Base-by-base conservation (phyloP, 306 rosid genomes). In the Lupinus albus region DNA sequence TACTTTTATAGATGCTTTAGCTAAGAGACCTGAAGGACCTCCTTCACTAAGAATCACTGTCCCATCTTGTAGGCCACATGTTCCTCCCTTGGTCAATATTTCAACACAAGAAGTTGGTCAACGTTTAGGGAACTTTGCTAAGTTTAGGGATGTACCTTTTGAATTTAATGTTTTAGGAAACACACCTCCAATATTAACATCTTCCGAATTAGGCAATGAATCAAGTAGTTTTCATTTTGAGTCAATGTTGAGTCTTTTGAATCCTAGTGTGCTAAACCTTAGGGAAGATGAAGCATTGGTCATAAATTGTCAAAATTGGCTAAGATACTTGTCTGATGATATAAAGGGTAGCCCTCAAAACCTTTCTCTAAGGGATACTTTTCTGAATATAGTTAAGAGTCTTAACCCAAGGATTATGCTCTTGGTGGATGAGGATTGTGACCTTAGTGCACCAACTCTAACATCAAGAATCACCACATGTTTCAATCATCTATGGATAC, bases 401-500 rank as follows among this genome's bases (percentile, higher is more conserved):
- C 90, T 93, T 49, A 83, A 82, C 81, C 98, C 98, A 14, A 74
- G 73, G 61, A 84, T 93, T 14, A 60, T 88, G 15, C 75, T 88
- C 1, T 82, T 90, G 28, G 98, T 88, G 6, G 98, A 93, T 16
- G 98, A 93, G 71, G 98, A 93, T 61, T 84, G 82, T 44, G 97
- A 89, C 58, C 74, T 88, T 41, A 83, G 77, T 49, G 61, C 78
- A 7, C 44, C 88, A 4, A 93, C 88, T 72, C 81, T 89, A 28
- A 36, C 83, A 6, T 86, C 96, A 25, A 88, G 98, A 61, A 85
- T 89, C 10, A 75, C 87, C 0, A 64, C 94, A 6, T 83, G 96
- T 76, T 93, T 93, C 70, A 93, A 93, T 55, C 87, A 89, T 74
- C 63, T 90, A 5, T 93, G 98, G 98, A 93, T 93, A 78, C 98